Conservation (phyloP, 176 grass and related monocot species). For the Elaeis guineensis region DNA sequence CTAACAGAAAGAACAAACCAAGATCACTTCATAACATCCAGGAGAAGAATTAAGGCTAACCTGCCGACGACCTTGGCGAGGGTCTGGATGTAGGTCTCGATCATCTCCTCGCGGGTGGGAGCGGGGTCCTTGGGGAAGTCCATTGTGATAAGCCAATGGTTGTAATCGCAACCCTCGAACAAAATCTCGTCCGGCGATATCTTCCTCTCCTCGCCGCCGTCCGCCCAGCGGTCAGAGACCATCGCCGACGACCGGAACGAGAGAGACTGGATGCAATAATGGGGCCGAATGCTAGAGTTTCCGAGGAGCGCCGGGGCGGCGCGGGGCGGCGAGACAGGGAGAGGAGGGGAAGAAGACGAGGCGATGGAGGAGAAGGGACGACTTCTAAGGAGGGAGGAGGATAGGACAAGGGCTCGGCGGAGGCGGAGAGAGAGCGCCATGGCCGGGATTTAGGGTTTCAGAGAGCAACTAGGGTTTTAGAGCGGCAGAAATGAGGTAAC, state of each 20-base stretch:
- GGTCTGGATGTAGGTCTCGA: constrained; percentile 88
- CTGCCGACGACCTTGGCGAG: constrained; percentile 85
- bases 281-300: not conserved
- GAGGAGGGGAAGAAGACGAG: not conserved
- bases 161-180: constrained; percentile 94
- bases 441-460: constrained; percentile 7
- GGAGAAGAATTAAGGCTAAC: constrained; percentile 16
- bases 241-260: constrained; percentile 50
- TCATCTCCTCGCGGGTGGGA: constrained; percentile 82
- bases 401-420: not conserved
- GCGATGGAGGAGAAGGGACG: not conserved
- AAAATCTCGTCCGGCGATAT: constrained; percentile 73
- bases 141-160: constrained; percentile 99
- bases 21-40: no score
- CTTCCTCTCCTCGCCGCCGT: constrained; percentile 24
- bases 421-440: constrained; percentile 7
- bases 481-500: not conserved
- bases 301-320: not conserved
- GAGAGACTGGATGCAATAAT: not conserved
- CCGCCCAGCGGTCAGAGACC: constrained; percentile 25
- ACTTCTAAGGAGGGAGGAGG: not conserved
- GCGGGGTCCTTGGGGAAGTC: constrained; percentile 82
- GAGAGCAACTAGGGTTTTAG: not conserved
- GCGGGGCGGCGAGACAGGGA: not conserved
- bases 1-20: no score